Conservation (phyloP, 495 filamentous ascomycete species). For the Glutinoglossum americanum region DNA sequence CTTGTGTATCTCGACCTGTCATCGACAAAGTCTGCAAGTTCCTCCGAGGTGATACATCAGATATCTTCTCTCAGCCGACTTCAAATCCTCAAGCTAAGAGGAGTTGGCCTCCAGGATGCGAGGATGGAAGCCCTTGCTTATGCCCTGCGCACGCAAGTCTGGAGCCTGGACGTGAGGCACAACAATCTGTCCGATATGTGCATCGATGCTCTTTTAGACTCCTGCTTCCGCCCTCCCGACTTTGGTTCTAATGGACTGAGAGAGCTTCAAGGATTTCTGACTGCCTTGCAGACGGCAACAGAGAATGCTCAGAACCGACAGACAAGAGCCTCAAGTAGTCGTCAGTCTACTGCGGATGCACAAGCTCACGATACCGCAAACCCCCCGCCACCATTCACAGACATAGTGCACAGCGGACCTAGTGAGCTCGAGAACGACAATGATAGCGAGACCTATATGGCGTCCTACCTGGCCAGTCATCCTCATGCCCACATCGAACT, state of each 20-base stretch:
- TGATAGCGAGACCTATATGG: background rate
- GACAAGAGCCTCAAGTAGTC: background rate
- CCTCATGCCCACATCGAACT: background rate
- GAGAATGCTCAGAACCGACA: background rate
- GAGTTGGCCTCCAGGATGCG: conserved; percentile 31
- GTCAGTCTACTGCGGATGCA: background rate
- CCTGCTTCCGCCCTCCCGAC: conserved; percentile 19
- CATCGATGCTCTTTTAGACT: conserved; percentile 27
- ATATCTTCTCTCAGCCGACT: conserved; percentile 9
- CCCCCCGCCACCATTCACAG: background rate
- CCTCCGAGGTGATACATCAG: background rate
- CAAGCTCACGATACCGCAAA: background rate
- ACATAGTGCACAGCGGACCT: background rate
- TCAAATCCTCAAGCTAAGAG: conserved; percentile 36
- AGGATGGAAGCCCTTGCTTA: conserved; percentile 31
- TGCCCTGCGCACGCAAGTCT: conserved; percentile 28
- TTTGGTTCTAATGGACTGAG: background rate
- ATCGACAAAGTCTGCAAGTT: conserved; percentile 26
- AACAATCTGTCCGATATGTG: conserved; percentile 36
- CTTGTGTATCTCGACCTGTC: conserved; percentile 41
- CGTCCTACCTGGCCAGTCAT: background rate
- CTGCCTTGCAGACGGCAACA: background rate
- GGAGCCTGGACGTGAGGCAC: conserved; percentile 36
- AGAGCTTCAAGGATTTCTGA: background rate
- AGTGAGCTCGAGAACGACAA: background rate